Base-by-base conservation (phyloP, 148 eudicot species). In the Cornus florida region DNA sequence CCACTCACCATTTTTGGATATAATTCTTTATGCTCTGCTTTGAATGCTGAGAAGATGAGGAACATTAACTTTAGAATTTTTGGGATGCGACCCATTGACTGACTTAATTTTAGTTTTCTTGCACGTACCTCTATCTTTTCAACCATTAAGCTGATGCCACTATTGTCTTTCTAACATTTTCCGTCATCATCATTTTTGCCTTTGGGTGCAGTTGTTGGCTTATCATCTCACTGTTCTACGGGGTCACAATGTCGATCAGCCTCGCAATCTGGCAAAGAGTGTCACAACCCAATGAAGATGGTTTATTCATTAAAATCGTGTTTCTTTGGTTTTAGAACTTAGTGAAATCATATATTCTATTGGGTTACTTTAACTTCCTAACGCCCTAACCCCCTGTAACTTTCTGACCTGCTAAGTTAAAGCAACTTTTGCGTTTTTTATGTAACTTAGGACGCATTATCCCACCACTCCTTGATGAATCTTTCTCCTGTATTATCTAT, bases 231-330 rank as follows among this genome's bases (percentile, higher is more conserved):
- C 97, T 0, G 99, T 97, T 46, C 84, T 90, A 69, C 90, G 99
- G 39, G 99, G 99, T 62, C 84, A 90, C 84, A 97, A 97, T 80
- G 99, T 97, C 72, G 99, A 97, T 82, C 98, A 97, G 86, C 99
- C 98, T 60, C 88, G 99, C 75, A 97, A 97, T 79, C 92, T 97
- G 80, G 98, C 98, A 69, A 97, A 97, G 84, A 97, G 98, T 64
- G 98, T 97, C 73, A 97, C 99, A 11, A 97, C 99, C 8, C 95
- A 97, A 80, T 97, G 86, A 86, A 38, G 74, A 70, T 81, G 77
- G 5, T 67, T 60, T 24, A 62, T n/a, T 17, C 17, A 62, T 62
- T 3, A n/a, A 62, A n/a, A 62, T n/a, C 66, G 1, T 62, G 66
- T 17, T 62, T 19, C 66, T 62, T 62, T 62, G 23, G 66, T 62